Evolutionary conservation across 305 asterid species (phyloP).

Genomic region (Coffea humblotiana): DNA sequence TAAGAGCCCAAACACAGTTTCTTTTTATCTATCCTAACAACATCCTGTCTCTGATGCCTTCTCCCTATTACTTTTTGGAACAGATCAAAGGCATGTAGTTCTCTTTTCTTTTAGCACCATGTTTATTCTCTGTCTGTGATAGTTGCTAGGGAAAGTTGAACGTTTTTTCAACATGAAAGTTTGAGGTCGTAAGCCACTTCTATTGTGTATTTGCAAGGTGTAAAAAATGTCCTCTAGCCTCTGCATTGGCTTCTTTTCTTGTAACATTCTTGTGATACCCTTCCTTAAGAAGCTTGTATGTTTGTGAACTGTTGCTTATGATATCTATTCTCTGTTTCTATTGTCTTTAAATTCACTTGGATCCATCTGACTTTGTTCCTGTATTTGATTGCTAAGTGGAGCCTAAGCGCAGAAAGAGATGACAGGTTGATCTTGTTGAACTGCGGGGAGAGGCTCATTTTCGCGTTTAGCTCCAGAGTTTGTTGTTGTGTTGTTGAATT

Average conservation of each 20-base stretch:
- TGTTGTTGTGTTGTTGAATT: slow-evolving; percentile 52
- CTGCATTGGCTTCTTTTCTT: not conserved
- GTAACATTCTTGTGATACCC: not conserved
- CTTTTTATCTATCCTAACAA: not conserved
- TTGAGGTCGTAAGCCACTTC: not conserved
- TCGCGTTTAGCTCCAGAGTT: slow-evolving; percentile 35
- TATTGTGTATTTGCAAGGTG: not conserved
- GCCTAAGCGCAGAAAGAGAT: slow-evolving; percentile 82
- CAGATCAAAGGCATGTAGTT: slow-evolving; percentile 3
- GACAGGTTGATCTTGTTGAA: slow-evolving; percentile 30
- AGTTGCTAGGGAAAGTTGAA: not conserved
- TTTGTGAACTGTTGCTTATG: not conserved
- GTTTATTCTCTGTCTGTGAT: not conserved
- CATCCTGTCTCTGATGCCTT: not conserved
- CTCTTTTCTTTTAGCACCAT: not conserved
- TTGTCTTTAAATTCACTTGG: not conserved
- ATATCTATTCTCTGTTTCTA: not conserved
- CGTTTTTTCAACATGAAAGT: not conserved
- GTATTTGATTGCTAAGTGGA: slow-evolving; percentile 49
- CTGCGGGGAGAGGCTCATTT: slow-evolving; percentile 35
- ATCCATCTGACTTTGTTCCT: not conserved
- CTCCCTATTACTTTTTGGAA: not conserved
- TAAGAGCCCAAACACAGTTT: not conserved
- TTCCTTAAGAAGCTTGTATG: not conserved
- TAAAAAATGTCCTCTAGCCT: not conserved